phyloP scores from a whole-genome alignment of 2,329 filamentous ascomycete genomes.

The Nothophaeocryptopus gaeumannii region DNA sequence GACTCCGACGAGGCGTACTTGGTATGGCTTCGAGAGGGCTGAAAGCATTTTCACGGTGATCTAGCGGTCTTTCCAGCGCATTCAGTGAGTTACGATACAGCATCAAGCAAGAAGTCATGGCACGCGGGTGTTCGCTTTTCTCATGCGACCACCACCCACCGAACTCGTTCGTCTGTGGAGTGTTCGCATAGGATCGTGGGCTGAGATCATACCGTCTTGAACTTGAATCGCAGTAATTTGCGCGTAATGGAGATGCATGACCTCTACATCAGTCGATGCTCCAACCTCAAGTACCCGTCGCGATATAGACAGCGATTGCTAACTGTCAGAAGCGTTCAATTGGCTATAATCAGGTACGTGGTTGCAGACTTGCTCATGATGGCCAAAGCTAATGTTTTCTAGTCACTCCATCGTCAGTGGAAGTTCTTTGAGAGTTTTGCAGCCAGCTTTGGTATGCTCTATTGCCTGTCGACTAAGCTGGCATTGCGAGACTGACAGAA shows the following conservation, averaged over 20 bases:
- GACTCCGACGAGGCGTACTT: conserved; percentile 38
- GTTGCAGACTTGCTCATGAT: neutral
- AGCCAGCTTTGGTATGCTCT: conserved; percentile 54
- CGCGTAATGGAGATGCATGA: conserved; percentile 42
- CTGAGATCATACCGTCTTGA: conserved; percentile 40
- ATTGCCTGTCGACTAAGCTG: too few species aligned
- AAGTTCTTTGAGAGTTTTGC: conserved; percentile 59
- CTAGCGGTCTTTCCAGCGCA: conserved; percentile 9
- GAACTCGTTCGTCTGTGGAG: conserved; percentile 13
- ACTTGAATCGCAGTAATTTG: conserved; percentile 41
- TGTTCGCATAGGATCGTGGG: conserved; percentile 23
- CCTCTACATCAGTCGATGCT: conserved; percentile 32
- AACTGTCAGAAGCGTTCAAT: conserved; percentile 43
- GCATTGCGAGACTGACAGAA: conserved; percentile 2
- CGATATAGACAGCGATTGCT: conserved; percentile 14
- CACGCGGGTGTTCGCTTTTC: conserved; percentile 36
- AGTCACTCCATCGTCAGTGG: conserved; percentile 58
- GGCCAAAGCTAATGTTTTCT: conserved; percentile 12
- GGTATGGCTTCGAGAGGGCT: conserved; percentile 33
- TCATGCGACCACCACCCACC: conserved; percentile 22
- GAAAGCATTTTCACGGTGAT: conserved; percentile 13
- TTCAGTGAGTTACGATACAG: conserved; percentile 32
- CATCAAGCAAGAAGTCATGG: conserved; percentile 36
- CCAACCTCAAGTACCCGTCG: conserved; percentile 15
- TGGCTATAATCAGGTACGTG: conserved; percentile 54